Conservation (phyloP, 73 alveolate species). For the Paramecium pentaurelia region DNA sequence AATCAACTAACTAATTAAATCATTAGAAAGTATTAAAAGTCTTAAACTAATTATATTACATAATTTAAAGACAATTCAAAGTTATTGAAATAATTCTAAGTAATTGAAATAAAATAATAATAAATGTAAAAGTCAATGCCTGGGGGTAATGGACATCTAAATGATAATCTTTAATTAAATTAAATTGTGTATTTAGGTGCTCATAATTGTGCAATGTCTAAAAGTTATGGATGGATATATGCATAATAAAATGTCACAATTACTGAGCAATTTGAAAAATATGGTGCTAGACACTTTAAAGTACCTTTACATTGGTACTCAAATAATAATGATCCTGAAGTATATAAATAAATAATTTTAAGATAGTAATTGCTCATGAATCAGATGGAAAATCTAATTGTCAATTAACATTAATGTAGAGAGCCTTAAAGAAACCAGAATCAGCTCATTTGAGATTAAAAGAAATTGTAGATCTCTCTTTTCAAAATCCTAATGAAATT, state of each 20-base stretch:
- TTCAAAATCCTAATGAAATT: neutral
- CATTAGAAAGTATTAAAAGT: neutral
- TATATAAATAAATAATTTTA: neutral
- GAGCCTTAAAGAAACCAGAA: slow-evolving; percentile 3
- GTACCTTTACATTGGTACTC: slow-evolving; percentile 29
- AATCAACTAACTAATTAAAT: neutral
- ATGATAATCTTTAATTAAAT: neutral
- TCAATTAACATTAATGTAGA: neutral
- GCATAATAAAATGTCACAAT: slow-evolving; percentile 29
- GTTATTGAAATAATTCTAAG: neutral
- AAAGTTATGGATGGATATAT: slow-evolving; percentile 32
- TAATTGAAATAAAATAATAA: neutral
- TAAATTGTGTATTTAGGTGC: neutral
- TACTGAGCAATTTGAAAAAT: neutral
- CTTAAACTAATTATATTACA: neutral
- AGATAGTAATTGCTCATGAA: slow-evolving; percentile 28
- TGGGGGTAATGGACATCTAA: slow-evolving; percentile 15
- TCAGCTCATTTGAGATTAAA: neutral
- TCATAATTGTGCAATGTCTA: slow-evolving; percentile 9
- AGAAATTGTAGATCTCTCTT: neutral
- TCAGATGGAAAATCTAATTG: slow-evolving; percentile 7
- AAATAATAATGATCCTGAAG: neutral
- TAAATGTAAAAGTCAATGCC: neutral
- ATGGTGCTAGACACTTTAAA: slow-evolving; percentile 38
- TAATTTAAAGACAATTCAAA: too few species aligned